Evolutionary conservation across 2,329 filamentous ascomycete genomes (phyloP), one percentile per base, ranked within the genome.

Genomic region (Xylariaceae sp.): DNA sequence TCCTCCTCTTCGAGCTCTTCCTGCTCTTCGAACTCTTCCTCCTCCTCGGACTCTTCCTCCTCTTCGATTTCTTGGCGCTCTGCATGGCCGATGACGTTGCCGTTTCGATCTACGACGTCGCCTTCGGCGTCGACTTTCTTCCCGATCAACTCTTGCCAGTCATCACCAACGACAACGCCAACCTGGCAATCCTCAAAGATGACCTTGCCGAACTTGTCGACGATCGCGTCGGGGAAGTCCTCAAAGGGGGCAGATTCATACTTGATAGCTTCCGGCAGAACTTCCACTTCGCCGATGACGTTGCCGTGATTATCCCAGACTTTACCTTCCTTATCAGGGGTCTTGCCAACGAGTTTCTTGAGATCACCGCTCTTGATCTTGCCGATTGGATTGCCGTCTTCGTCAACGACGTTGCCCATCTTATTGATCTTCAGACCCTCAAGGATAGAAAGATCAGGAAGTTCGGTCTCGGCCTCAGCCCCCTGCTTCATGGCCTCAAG

Each of bases 351-450:
- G 9, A 80, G 70, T 39, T 77, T 73, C 55, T 74, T 71, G 35
- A 74, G 64, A 49, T 79, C 73, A 18, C 75, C 73, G 48, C 76
- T 74, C 55, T 71, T 70, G 58, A 80, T 70, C 61, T 70, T 76
- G 56, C 77, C 78, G 48, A 80, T 67, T 7, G 69, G 71, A 55
- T 78, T 77, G 55, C 77, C 78, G 9, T 74, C 66, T 9, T 75
- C 69, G 58, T 80, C 77, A 44, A 80, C 68, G 15, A 80, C 75
- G 13, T 79, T 76, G 13, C 78, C 78, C 18, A 70, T 66, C 60
- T 78, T 75, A 67, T 75, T 77, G 55, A 80, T 78, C 53, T 75
- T 71, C 41, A 76, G 73, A 15, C 73, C 75, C 51, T 72, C 72
- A 10, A 77, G 74, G 51, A 68, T 69, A 13, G 69, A 69, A n/a